Evolutionary conservation across 1,284 basidiomycete genomes (phyloP).

Genomic region (Ceratobasidium sp.): DNA sequence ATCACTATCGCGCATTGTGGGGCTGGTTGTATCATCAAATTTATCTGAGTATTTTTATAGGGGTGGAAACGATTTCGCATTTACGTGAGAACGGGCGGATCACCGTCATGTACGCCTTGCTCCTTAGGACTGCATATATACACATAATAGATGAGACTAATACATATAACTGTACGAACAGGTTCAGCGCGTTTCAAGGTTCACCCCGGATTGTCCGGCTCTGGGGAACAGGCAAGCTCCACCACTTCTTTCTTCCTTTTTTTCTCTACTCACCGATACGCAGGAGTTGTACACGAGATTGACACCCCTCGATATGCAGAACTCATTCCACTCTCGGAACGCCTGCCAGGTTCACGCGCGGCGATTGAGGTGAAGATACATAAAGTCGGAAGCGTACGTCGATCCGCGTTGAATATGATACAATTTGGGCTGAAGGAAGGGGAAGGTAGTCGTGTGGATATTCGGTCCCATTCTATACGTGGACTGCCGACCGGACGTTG

Average conservation of each 20-base stretch:
- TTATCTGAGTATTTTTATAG: constrained; percentile 54
- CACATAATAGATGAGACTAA: no score
- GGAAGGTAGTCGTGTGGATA: constrained; percentile 66
- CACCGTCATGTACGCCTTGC: constrained; percentile 62
- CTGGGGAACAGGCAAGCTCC: constrained; percentile 65
- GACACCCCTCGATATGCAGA: constrained; percentile 67
- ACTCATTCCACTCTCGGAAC: constrained; percentile 61
- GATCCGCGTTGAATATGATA: neutral
- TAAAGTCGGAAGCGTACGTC: constrained; percentile 67
- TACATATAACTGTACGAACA: neutral
- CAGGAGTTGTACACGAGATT: constrained; percentile 68
- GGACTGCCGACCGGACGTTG: constrained; percentile 63
- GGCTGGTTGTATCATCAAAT: no score
- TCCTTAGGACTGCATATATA: no score
- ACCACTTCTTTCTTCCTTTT: neutral
- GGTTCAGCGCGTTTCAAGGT: constrained; percentile 39
- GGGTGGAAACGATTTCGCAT: constrained; percentile 71
- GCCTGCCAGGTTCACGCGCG: constrained; percentile 67
- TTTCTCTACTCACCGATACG: neutral
- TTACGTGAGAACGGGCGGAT: constrained; percentile 71
- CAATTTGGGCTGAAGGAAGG: constrained; percentile 48
- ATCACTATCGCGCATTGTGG: neutral
- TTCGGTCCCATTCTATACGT: constrained; percentile 66
- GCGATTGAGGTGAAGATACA: constrained; percentile 67
- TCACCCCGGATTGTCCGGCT: constrained; percentile 68